phyloP scores from a whole-genome alignment of 176 grass and related monocot species.

The Elymus sibiricus region DNA sequence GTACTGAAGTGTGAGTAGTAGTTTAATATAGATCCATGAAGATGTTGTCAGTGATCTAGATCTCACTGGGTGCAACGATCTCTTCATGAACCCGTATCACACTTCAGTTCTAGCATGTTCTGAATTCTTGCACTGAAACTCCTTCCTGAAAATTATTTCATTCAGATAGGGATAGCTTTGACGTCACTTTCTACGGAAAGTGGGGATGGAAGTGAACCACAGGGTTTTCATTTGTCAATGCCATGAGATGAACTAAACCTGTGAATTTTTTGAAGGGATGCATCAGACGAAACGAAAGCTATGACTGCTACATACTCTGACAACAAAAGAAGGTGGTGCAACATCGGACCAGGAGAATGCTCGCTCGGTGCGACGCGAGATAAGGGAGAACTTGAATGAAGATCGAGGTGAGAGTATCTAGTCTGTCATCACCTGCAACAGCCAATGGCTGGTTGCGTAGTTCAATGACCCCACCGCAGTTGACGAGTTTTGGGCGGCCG shows the following conservation, averaged over 20 bases:
- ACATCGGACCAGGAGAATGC: no score
- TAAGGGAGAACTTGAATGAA: background rate
- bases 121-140: background rate
- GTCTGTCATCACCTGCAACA: background rate
- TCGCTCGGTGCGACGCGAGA: background rate
- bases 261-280: background rate
- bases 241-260: background rate
- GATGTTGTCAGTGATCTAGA: background rate
- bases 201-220: background rate
- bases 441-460: background rate
- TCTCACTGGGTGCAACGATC: background rate
- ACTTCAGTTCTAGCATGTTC: background rate
- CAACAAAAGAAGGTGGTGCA: background rate
- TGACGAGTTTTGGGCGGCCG: no score
- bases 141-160: background rate
- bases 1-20: no score
- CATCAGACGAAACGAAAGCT: background rate
- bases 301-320: background rate
- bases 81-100: background rate
- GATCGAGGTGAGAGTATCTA: background rate
- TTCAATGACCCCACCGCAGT: no score
- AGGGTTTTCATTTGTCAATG: background rate
- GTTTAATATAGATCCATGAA: background rate
- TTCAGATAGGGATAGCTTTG: background rate
- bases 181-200: background rate